Conservation (phyloP, 805 yeast species). For the Nakazawaea laoshanensis region DNA sequence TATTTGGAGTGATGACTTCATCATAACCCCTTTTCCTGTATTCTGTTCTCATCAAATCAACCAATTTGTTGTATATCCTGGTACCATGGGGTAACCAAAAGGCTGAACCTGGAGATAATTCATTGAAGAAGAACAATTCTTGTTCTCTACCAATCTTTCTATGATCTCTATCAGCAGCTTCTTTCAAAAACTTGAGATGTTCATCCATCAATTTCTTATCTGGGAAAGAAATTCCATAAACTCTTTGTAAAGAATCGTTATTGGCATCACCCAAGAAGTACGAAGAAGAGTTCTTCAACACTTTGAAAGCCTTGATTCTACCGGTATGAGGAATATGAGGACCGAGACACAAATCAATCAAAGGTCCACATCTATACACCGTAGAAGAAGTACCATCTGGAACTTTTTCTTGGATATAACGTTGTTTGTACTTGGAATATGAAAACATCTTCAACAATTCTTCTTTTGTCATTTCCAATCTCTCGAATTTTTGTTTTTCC, state of each 20-base stretch:
- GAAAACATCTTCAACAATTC: constrained; percentile 86
- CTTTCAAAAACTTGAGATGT: constrained; percentile 88
- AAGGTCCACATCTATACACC: constrained; percentile 95
- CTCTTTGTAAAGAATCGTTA: constrained; percentile 94
- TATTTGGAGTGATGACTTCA: constrained; percentile 98
- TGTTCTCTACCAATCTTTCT: constrained; percentile 95
- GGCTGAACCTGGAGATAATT: constrained; percentile 95
- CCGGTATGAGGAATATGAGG: constrained; percentile 99
- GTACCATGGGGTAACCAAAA: constrained; percentile 99
- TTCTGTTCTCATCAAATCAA: constrained; percentile 71
- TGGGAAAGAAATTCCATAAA: constrained; percentile 97
- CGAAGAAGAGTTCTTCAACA: constrained; percentile 91
- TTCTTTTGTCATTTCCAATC: constrained; percentile 88
- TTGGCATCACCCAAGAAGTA: constrained; percentile 90
- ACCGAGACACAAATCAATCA: constrained; percentile 94
- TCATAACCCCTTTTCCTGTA: constrained; percentile 93
- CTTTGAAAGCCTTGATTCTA: constrained; percentile 86
- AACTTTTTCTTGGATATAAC: constrained; percentile 76
- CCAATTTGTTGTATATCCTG: constrained; percentile 85
- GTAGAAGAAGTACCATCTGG: constrained; percentile 96
- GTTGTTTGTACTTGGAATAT: constrained; percentile 93
- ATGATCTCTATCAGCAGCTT: constrained; percentile 94
- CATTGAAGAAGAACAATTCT: constrained; percentile 91
- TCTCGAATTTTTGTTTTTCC: constrained; percentile 91
- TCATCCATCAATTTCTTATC: constrained; percentile 95